Evolutionary conservation across 2,329 filamentous ascomycete genomes (phyloP), one percentile per base, ranked within the genome.

Genomic region (Arthrobotrys megalospora): DNA sequence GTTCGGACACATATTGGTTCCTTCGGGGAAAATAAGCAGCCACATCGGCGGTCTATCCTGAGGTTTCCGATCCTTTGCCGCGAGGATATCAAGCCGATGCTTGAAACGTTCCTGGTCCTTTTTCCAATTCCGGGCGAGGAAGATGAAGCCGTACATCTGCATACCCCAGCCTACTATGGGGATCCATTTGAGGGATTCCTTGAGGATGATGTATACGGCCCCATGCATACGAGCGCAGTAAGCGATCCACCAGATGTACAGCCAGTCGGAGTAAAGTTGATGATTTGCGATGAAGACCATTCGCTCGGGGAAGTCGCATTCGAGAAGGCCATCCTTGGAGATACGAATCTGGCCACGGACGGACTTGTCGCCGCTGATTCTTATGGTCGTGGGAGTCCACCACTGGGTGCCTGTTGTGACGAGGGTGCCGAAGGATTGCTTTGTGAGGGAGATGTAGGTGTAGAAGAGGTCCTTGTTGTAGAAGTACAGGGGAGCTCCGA

Each of bases 241-340:
- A n/a, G 91, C 92, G 28, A 93, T 91, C 93, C 93, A 97, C 93
- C 93, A 97, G 6, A 97, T 88, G 83, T 97, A 97, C 7, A 96
- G 85, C 93, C 93, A 97, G 85, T 97, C 93, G 7, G 93, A 95
- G 83, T 97, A 96, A 65, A 96, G 90, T 85, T 96, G 93, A 83
- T 97, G 93, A 83, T 97, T 97, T 28, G 93, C 93, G 83, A 96
- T 92, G 85, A 97, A 86, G 28, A 97, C 88, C 82, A 96, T 86
- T 60, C 93, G 89, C 82, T 96, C 91, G 0, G 93, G 93, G 80
- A 97, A 97, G 80, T 89, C 87, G 83, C 93, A 94, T 82, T 93
- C 87, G 41, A 96, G 88, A 67, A 90, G 89, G 12, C 93, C 93
- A 82, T 94, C 92, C 2, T 87, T 84, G 5, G 90, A 91, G 80